Percentiles rank a stretch among this genome's conserved stretches.
These are phyloP conservation scores for Pulveroboletus sp. DNA, from an alignment of 768 basidiomycete species.

Conservation along the genomic window DNA sequence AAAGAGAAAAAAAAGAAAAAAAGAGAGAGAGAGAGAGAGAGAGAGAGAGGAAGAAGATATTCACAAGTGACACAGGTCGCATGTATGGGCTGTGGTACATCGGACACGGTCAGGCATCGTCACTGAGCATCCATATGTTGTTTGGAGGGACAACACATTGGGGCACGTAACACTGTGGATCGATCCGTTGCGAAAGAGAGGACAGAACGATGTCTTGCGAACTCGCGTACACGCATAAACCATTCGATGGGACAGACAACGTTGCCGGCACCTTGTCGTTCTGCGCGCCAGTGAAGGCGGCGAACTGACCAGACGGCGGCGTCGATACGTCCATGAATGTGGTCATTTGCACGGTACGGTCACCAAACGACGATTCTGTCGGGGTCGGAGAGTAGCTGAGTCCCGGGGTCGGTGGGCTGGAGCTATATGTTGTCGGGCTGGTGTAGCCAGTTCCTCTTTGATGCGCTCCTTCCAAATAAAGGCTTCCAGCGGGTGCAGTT, in stretches of 20 bases:
- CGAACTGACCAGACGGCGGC: constrained; percentile 35
- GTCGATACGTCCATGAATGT: constrained; percentile 44
- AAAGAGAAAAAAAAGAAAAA: not conserved
- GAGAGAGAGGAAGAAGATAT: constrained; percentile 12
- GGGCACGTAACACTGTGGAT: constrained; percentile 13
- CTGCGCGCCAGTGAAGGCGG: constrained; percentile 32
- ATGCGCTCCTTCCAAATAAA: constrained; percentile 15
- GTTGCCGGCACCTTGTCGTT: constrained; percentile 30
- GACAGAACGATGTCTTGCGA: constrained; percentile 13
- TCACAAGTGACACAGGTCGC: constrained; percentile 17
- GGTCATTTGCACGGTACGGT: constrained; percentile 54
- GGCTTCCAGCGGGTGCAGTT: constrained; percentile 39
- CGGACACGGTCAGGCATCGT: constrained; percentile 7
- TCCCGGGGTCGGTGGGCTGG: constrained; percentile 50
- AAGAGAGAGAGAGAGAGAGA: not conserved
- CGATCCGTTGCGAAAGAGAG: constrained; percentile 7
- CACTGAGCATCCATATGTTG: constrained; percentile 15
- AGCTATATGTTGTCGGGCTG: constrained; percentile 26
- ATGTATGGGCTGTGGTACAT: constrained; percentile 1
- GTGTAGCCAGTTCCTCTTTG: not conserved
- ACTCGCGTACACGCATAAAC: constrained; percentile 16
- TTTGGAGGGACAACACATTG: constrained; percentile 9
- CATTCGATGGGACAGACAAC: constrained; percentile 15
- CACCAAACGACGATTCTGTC: constrained; percentile 52
- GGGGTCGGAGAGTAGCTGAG: constrained; percentile 58